Evolutionary conservation across 1,284 basidiomycete genomes (phyloP), one percentile per base, ranked within the genome.

Genomic region (Tilletia caries): DNA sequence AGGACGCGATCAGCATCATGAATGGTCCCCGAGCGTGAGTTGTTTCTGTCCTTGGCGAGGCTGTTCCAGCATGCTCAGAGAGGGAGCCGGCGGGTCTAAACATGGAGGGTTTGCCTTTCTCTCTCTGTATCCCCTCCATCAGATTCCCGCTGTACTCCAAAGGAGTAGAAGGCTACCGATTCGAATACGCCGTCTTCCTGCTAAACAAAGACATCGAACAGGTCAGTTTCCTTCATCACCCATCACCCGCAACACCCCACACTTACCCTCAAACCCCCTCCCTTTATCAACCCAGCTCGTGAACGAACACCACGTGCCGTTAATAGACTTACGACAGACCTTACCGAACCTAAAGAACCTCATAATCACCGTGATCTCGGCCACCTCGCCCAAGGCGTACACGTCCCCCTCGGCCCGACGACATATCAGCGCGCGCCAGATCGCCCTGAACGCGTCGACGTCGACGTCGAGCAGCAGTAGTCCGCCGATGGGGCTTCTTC

Each of bases 101-200:
- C 5, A 41, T 41, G 37, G 5, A 5, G 37, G 5, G 37, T 5
- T 41, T 41, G 6, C 37, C 37, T 41, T 13, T 5, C 37, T 41
- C 37, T 41, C 10, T 13, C 10, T 54, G 10, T 10, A 44, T 18
- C 46, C n/a, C 13, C 27, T n/a, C 2, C 20, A 5, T 41, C 46
- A 71, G 70, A 1, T 82, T 82, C 83, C 95, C 95, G 12, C 86
- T 99, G 43, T 98, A 94, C 82, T 91, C 91, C 0, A 92, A 89
- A 84, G 93, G 94, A 12, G 93, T 97, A 68, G 96, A 98, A 83
- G 90, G 90, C 50, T 98, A 98, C 84, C 88, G 96, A 33, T 99
- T 96, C 83, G 95, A 98, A 83, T 99, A 98, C 84, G 96, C 91
- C 10, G 94, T 98, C 3, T 98, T 96, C 82, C 85, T 98, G 64